Base-by-base conservation (phyloP, 2,329 filamentous ascomycete species). In the Emergomyces pasteurianus region DNA sequence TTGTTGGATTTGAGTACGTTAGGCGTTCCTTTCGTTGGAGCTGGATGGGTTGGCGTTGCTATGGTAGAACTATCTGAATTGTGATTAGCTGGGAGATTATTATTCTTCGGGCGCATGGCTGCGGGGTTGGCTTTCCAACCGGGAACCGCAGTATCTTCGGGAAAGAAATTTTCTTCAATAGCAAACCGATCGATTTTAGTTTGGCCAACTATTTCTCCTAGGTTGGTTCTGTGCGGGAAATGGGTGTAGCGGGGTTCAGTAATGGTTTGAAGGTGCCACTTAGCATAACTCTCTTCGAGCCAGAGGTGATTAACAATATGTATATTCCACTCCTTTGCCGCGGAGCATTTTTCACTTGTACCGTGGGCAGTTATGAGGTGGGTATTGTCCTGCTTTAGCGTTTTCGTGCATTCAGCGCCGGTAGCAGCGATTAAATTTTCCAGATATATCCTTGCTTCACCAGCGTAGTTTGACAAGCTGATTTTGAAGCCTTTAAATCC, bases 211-310 rank as follows among this genome's bases (percentile, higher is more conserved):
- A 97, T 84, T 73, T 97, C 94, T 58, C 91, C 89, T 6, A 99
- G 80, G 71, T 99, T 97, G 1, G 92, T 97, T 61, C 91, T 83
- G 12, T 83, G 81, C 18, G 94, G 94, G 66, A 97, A 99, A 70
- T 91, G 86, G 0, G 83, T 90, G 71, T 95, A 99, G 64, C 87
- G 86, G 9, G 82, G 79, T 58, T 89, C 83, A 3, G 88, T 87
- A 26, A 92, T 77, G 0, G 84, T 83, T 71, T 90, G 87, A 61
- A 87, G 78, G 69, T 88, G 82, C 77, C 91, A 96, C 71, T 88
- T 90, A 1, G 92, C 90, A 70, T 97, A 99, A 74, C 91, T 95
- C 70, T 99, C 94, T 73, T 99, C 94, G 53, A 99, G 82, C 94
- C 94, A 99, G 0, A 99, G 80, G 71, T 99, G 94, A 72, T 97